phyloP scores from a whole-genome alignment of 1,284 basidiomycete genomes.

The Moniliella sp. region DNA sequence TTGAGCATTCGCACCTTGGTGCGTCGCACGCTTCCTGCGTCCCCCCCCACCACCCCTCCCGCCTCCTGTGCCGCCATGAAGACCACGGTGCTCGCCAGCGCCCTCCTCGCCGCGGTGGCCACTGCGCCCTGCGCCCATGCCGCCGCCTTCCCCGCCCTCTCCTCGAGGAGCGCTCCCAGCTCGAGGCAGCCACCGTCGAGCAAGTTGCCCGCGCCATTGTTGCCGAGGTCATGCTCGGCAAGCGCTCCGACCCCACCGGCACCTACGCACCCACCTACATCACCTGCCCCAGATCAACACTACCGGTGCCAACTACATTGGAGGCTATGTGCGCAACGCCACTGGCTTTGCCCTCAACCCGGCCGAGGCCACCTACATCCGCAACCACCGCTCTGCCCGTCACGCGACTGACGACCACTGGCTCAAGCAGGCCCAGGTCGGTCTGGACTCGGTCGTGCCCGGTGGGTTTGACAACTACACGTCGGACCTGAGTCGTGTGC shows the following conservation, averaged over 20 bases:
- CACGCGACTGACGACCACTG: constrained; percentile 11
- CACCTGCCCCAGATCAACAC: constrained; percentile 19
- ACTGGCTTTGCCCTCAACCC: constrained; percentile 8
- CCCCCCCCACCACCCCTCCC: no score
- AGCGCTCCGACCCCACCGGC: constrained; percentile 9
- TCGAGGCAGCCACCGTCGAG: no score
- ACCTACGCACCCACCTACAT: constrained; percentile 14
- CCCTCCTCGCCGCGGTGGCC: no score
- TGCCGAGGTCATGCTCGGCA: not conserved
- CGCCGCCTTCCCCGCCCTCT: no score
- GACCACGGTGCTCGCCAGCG: no score
- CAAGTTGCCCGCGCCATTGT: no score
- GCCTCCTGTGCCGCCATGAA: no score
- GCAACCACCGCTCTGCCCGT: constrained; percentile 5
- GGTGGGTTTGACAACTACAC: constrained; percentile 21
- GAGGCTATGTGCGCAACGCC: constrained; percentile 17
- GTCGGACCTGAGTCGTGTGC: constrained; percentile 9
- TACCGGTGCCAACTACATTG: constrained; percentile 5
- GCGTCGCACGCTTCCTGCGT: no score
- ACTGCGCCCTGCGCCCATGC: no score
- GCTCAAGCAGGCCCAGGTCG: constrained; percentile 11
- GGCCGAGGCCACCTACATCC: constrained; percentile 15
- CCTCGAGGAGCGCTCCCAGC: no score
- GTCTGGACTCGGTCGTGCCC: constrained; percentile 4
- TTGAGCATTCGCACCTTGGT: no score